Conservation (phyloP, 2,329 filamentous ascomycete genomes). For the Botrytis tulipae region DNA sequence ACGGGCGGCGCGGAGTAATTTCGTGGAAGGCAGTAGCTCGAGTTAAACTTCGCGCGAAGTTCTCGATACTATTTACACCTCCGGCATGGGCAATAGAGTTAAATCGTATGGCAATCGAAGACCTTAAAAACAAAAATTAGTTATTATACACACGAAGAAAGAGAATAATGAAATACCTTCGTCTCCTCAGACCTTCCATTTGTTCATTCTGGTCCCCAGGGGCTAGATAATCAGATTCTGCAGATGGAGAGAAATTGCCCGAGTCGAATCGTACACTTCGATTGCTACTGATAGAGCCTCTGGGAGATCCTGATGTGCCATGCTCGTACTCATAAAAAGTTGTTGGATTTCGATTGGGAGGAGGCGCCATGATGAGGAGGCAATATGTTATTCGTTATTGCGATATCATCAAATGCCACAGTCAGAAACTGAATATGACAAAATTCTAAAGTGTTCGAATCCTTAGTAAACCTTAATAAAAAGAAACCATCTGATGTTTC, state of each 20-base stretch:
- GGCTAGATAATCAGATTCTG: slow-evolving; percentile 3
- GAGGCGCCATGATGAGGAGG: slow-evolving; percentile 11
- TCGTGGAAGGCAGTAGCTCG: slow-evolving; percentile 86
- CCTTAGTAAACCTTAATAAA: background rate
- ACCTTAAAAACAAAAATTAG: slow-evolving; percentile 42
- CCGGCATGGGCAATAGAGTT: slow-evolving; percentile 68
- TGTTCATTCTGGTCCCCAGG: slow-evolving; percentile 4
- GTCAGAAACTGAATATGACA: background rate
- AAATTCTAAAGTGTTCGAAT: background rate
- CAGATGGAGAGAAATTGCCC: slow-evolving; percentile 19
- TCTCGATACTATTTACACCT: slow-evolving; percentile 90
- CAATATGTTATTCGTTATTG: background rate
- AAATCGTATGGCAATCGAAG: slow-evolving; percentile 58
- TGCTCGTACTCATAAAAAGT: slow-evolving; percentile 40
- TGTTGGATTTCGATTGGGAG: slow-evolving; percentile 30
- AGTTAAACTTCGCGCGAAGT: slow-evolving; percentile 90
- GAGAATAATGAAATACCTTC: slow-evolving; percentile 29
- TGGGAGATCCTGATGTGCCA: slow-evolving; percentile 32
- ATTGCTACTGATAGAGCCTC: slow-evolving; percentile 35
- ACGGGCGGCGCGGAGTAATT: slow-evolving; percentile 75
- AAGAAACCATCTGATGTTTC: background rate
- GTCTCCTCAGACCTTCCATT: slow-evolving; percentile 30
- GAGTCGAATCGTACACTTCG: slow-evolving; percentile 36
- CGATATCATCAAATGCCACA: background rate
- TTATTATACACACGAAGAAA: background rate